Base-by-base conservation (phyloP, 441 rosid species). In the Arabidopsis lyrata region DNA sequence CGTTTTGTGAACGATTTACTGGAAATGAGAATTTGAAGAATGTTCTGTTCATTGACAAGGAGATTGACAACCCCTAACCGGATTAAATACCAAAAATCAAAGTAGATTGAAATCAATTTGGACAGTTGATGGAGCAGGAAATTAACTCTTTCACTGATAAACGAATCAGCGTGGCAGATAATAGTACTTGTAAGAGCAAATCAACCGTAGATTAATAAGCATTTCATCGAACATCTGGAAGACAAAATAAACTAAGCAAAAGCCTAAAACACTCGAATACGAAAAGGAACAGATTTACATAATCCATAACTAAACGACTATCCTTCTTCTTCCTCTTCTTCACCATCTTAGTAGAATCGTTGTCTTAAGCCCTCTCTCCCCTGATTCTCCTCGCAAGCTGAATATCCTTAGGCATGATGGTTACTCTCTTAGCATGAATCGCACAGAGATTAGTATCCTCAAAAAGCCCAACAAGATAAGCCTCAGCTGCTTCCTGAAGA, bases 311-410 rank as follows among this genome's bases (percentile, higher is more conserved):
- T 44, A 64, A 35, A n/a, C 41, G 29, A 63, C 0, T 16, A 5
- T 5, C 12, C 8, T 13, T 66, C 15, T 22, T 66, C 38, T 2
- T 66, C 66, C 48, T 47, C 41, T 0, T 42, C 31, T 29, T 29
- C 31, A 29, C 4, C 31, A 29, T 4, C 5, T 29, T 29, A 5
- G 31, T 29, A 4, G 5, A 29, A 3, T 3, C 31, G 20, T 16
- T 20, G 0, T 0, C 57, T 68, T 54, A 75, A 27, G 79, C 79
- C 18, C 79, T 75, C 52, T 75, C 78, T 1, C 78, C 78, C 12
- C 78, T 61, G 52, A 75, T 75, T 0, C 79, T 68, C 52, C 79
- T 75, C 0, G 79, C 79, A 0, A 75, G 70, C 52, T 75, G 79
- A 2, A 75, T 75, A 5, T 75, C 79, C 10, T 75, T 75, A 1